phyloP scores from a whole-genome alignment of 1,139 yeast species.

The Kodamaea sp. region DNA sequence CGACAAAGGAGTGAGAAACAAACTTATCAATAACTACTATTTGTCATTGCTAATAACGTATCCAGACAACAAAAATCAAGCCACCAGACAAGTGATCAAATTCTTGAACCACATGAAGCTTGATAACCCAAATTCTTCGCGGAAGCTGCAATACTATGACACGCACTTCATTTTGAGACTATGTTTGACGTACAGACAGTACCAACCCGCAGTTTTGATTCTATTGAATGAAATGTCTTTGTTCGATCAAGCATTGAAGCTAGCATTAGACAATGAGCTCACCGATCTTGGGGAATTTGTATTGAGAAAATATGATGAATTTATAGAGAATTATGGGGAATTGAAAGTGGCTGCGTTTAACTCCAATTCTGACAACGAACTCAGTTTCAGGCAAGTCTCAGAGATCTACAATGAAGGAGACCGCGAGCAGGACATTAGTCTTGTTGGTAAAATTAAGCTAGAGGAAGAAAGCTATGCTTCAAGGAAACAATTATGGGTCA shows the following conservation, averaged over 20 bases:
- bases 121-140: constrained; percentile 15
- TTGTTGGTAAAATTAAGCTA: constrained; percentile 27
- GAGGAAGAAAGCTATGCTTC: constrained; percentile 42
- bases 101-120: constrained; percentile 29
- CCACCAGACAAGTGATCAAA: constrained; percentile 28
- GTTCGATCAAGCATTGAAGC: constrained; percentile 76
- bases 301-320: constrained; percentile 35
- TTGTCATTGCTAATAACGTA: constrained; percentile 71
- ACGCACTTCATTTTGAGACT: constrained; percentile 74
- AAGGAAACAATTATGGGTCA: constrained; percentile 75
- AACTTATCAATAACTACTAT: constrained; percentile 67
- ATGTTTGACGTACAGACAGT: constrained; percentile 60
- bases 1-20: constrained; percentile 48
- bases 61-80: constrained; percentile 38
- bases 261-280: constrained; percentile 67
- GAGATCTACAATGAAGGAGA: constrained; percentile 12
- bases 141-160: constrained; percentile 44
- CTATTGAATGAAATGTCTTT: constrained; percentile 64
- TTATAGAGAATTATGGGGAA: constrained; percentile 16
- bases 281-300: constrained; percentile 55
- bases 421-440: constrained; percentile 16
- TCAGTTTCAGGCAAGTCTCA: constrained; percentile 8
- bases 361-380: constrained; percentile 6
- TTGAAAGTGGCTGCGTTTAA: constrained; percentile 3
- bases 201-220: constrained; percentile 68